A percentile compares a stretch with the other conserved stretches of the same genome.
Evolutionary conservation across 2,329 filamentous ascomycete genomes (phyloP).

Genomic region (Cordyceps javanica): DNA sequence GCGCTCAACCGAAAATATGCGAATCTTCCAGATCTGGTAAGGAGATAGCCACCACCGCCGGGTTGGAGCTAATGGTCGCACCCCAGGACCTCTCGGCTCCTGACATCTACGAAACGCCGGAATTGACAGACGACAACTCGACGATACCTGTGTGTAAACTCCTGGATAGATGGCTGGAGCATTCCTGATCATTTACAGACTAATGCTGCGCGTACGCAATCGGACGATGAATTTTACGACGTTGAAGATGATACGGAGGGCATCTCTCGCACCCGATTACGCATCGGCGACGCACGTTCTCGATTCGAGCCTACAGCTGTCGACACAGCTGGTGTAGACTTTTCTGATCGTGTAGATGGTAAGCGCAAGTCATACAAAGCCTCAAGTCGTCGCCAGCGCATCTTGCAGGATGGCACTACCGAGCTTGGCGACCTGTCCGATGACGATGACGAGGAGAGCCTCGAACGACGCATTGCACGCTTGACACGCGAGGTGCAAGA

Average conservation of each 20-base stretch:
- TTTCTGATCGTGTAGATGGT: conserved; percentile 79
- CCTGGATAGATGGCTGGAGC: conserved; percentile 4
- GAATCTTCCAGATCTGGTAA: conserved; percentile 70
- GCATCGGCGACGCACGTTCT: conserved; percentile 71
- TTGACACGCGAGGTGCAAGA: conserved; percentile 78
- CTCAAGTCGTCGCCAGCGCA: conserved; percentile 59
- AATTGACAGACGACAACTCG: conserved; percentile 82
- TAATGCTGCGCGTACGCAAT: conserved; percentile 49
- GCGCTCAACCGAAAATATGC: conserved; percentile 77
- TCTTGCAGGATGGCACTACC: conserved; percentile 56
- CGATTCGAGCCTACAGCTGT: conserved; percentile 71
- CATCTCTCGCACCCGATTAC: conserved; percentile 71
- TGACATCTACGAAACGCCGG: conserved; percentile 95
- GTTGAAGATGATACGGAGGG: conserved; percentile 57
- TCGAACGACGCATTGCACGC: conserved; percentile 74
- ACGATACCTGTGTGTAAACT: conserved; percentile 62
- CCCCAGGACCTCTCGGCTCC: conserved; percentile 71
- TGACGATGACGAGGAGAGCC: conserved; percentile 63
- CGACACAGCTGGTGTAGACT: conserved; percentile 73
- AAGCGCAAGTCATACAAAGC: conserved; percentile 81
- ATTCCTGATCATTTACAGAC: conserved; percentile 35
- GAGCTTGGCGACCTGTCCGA: conserved; percentile 72
- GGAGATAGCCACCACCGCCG: conserved; percentile 17
- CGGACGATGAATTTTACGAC: conserved; percentile 57
- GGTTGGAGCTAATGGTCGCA: conserved; percentile 31